Base-by-base conservation (phyloP, 345 rosid genomes). In the Acer negundo region DNA sequence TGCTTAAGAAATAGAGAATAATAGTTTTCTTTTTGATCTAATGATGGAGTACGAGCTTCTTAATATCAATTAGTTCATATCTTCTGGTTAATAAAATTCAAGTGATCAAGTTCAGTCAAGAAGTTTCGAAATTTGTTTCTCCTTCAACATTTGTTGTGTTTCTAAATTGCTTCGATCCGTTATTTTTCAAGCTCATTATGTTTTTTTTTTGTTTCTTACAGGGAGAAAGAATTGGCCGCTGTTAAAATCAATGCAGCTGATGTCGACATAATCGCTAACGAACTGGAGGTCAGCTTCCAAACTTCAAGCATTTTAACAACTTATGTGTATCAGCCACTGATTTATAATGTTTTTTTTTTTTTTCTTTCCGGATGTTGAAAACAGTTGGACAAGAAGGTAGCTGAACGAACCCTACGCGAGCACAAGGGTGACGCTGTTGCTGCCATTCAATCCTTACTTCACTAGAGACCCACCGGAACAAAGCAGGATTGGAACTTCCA, bases 391-490 rank as follows among this genome's bases (percentile, higher is more conserved):
- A 94, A 85, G 84, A 92, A 86, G 80, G 90, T 96, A 28, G 99
- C 93, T 35, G 99, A 94, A 89, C 91, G 95, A 83, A 94, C 98
- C 65, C 82, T 92, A 47, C 87, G 98, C 4, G 99, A 96, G 89
- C 97, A 91, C 85, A 96, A 96, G 77, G 99, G 98, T 3, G 95
- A 90, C 80, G 98, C 98, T 1, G 97, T 96, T 66, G 92, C 99
- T 82, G 97, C 99, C 1, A 91, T 93, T 65, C 89, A 94, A 26
- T 88, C 86, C 71, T 80, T 96, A 86, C 97, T 96, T 82, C 91
- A 74, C 81, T 70, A 83, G 84, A 78, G 63, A 69, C 47, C 22
- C 6, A 13, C 2, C 26, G 7, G 16, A 47, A 42, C 1, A 1
- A 61, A 69, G 17, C 20, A 44, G 61, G 23, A 20, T 35, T 49